These are phyloP conservation scores for Epichloe sibirici DNA, from an alignment of 2,329 filamentous ascomycete species.

Conservation along the genomic window DNA sequence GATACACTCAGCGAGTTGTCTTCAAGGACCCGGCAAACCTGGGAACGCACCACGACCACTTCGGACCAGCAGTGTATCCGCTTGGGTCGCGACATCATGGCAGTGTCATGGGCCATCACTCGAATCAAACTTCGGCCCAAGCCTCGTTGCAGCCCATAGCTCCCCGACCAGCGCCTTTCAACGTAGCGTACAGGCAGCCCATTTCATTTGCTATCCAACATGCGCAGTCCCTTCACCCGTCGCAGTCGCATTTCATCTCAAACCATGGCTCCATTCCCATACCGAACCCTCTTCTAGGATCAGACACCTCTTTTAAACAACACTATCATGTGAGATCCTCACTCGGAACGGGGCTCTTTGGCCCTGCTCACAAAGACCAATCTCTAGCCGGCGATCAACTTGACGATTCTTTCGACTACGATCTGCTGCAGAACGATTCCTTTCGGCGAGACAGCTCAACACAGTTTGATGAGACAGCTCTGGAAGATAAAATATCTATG, in stretches of 20 bases:
- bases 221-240: not conserved
- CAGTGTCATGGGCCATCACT: slow-evolving; percentile 10
- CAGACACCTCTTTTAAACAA: slow-evolving; percentile 4
- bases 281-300: slow-evolving; percentile 11
- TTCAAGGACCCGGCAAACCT: slow-evolving; percentile 54
- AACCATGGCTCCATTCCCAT: slow-evolving; percentile 6
- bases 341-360: not conserved
- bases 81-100: slow-evolving; percentile 22
- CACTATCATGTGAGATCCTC: not conserved
- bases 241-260: slow-evolving; percentile 2
- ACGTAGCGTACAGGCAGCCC: slow-evolving; percentile 6
- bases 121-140: slow-evolving; percentile 26
- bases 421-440: not conserved
- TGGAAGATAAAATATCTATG: slow-evolving; percentile 6
- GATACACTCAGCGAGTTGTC: slow-evolving; percentile 68
- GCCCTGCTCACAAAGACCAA: slow-evolving; percentile 5
- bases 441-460: not conserved
- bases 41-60: slow-evolving; percentile 29
- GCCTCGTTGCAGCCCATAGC: slow-evolving; percentile 33
- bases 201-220: slow-evolving; percentile 4
- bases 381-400: slow-evolving; percentile 5
- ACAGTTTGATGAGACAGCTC: not conserved
- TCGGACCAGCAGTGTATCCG: slow-evolving; percentile 30
- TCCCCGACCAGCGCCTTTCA: slow-evolving; percentile 34
- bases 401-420: not conserved